These are phyloP conservation scores for Sanguinoderma infundibulare DNA, from an alignment of 1,284 basidiomycete species.

Conservation along the genomic window DNA sequence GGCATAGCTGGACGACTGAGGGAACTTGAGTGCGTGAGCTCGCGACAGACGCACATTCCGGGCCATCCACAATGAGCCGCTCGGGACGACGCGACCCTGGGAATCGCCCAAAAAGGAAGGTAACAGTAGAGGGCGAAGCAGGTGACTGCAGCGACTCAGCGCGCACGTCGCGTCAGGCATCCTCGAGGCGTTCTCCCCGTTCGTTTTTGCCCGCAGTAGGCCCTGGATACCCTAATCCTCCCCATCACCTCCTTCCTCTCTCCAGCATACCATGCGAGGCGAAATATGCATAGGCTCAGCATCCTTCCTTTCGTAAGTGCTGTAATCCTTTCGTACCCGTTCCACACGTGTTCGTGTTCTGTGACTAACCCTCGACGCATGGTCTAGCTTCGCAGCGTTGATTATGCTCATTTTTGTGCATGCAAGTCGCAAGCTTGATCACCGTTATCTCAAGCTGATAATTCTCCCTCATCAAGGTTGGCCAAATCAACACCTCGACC, in stretches of 20 bases:
- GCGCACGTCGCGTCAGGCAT: slow-evolving; percentile 25
- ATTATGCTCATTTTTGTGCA: slow-evolving; percentile 80
- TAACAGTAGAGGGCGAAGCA: slow-evolving; percentile 5
- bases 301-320: slow-evolving; percentile 67
- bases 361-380: slow-evolving; percentile 30
- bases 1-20: slow-evolving; percentile 8
- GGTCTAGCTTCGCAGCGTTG: slow-evolving; percentile 60
- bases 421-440: slow-evolving; percentile 46
- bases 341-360: slow-evolving; percentile 8
- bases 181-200: slow-evolving; percentile 25
- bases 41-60: slow-evolving; percentile 17
- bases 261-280: slow-evolving; percentile 54
- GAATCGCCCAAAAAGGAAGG: slow-evolving; percentile 12
- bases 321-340: slow-evolving; percentile 42
- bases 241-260: slow-evolving; percentile 14
- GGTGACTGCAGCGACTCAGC: slow-evolving; percentile 17
- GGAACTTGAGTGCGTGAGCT: slow-evolving; percentile 10
- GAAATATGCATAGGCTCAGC: slow-evolving; percentile 74
- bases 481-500: slow-evolving; percentile 77
- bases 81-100: slow-evolving; percentile 17
- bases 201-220: slow-evolving; percentile 20
- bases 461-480: slow-evolving; percentile 53
- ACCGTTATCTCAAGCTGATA: slow-evolving; percentile 26
- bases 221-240: slow-evolving; percentile 36
- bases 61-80: slow-evolving; percentile 15